A percentile compares a stretch with the other conserved stretches of the same genome.
These are phyloP conservation scores for Aspergillus steynii DNA, from an alignment of 495 filamentous ascomycete species.

Conservation along the genomic window DNA sequence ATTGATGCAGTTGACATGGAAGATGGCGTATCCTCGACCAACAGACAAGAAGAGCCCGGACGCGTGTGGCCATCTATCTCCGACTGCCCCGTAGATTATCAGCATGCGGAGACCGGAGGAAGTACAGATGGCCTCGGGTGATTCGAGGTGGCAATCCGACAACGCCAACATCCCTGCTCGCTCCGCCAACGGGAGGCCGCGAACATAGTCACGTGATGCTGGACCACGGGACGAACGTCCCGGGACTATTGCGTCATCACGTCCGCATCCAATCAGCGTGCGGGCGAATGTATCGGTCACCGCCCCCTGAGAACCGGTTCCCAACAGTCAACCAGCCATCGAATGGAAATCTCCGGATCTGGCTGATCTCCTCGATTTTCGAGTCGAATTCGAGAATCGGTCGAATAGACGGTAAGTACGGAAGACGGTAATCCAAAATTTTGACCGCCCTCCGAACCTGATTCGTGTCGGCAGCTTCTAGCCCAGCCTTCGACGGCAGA, in stretches of 20 bases:
- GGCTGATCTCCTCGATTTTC: no score
- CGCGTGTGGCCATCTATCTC: no score
- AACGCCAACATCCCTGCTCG: not conserved
- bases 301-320: slow-evolving; percentile 10
- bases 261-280: slow-evolving; percentile 19
- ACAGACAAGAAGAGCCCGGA: not conserved
- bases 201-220: slow-evolving; percentile 21
- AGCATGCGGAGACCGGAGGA: no score
- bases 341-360: no score
- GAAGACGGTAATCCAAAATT: no score
- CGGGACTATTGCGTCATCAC: slow-evolving; percentile 26
- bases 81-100: no score
- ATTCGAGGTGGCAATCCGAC: slow-evolving; percentile 20
- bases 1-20: not conserved
- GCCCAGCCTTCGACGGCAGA: slow-evolving; percentile 7
- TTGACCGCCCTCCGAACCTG: no score
- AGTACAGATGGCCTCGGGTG: no score
- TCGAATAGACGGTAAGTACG: no score
- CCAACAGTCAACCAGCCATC: no score
- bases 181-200: slow-evolving; percentile 10
- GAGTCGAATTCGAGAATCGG: no score
- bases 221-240: slow-evolving; percentile 13
- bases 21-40: not conserved
- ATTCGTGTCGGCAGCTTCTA: not conserved
- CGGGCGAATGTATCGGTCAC: slow-evolving; percentile 13